A percentile compares a stretch with the other conserved stretches of the same genome.
Conservation (phyloP, 78 protist species). For the Dictyostelium firmibasis region DNA sequence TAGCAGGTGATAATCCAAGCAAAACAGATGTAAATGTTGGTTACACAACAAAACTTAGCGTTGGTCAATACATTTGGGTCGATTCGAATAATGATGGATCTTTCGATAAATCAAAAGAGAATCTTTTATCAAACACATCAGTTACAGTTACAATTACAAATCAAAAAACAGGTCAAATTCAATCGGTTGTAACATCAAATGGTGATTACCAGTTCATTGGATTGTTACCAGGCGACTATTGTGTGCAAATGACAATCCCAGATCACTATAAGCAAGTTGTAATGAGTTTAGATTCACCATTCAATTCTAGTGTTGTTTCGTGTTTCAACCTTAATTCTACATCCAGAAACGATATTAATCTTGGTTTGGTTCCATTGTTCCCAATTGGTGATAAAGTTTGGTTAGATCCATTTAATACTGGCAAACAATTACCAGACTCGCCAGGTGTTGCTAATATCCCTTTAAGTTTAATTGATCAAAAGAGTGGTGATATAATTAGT, state of each 20-base stretch:
- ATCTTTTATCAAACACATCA: neutral
- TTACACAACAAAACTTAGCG: neutral
- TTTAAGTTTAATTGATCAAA: neutral
- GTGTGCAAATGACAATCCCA: constrained; percentile 16
- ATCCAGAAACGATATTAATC: neutral
- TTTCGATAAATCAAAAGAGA: neutral
- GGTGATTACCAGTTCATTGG: neutral
- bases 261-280: neutral
- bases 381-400: neutral
- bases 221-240: constrained; percentile 31
- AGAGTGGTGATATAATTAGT: neutral
- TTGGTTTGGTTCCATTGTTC: neutral
- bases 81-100: constrained; percentile 22
- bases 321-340: neutral
- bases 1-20: neutral
- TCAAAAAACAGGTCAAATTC: neutral
- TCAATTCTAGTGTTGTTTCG: neutral
- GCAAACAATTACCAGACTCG: neutral
- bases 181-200: neutral
- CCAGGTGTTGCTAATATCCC: neutral
- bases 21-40: neutral
- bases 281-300: neutral
- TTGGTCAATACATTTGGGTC: constrained; percentile 1
- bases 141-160: neutral
- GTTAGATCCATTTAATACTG: constrained; percentile 8